Conservation (phyloP, 345 rosid species). For the Eucalyptus coolabah region DNA sequence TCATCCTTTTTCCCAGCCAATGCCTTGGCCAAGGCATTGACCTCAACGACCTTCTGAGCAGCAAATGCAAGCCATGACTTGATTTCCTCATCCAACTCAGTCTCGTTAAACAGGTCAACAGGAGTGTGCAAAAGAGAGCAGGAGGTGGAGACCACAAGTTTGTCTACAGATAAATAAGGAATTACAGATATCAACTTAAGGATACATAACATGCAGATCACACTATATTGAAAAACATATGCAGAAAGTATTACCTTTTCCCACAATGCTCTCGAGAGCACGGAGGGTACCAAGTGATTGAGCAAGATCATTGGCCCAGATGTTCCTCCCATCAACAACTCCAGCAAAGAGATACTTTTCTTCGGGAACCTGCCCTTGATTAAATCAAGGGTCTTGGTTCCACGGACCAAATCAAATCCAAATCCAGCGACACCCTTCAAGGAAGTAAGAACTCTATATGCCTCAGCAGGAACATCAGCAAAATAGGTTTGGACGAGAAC, state of each 20-base stretch:
- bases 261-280: conserved; percentile 61
- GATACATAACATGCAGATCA: background rate
- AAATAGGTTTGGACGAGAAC: too few relatives aligned
- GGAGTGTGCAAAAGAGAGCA: background rate
- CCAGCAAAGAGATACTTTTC: conserved; percentile 83
- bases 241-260: conserved; percentile 40
- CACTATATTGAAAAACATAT: background rate
- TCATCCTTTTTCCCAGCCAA: conserved; percentile 25
- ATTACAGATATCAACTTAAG: background rate
- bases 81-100: background rate
- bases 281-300: conserved; percentile 46
- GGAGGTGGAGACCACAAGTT: background rate
- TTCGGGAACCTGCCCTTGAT: conserved; percentile 36
- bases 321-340: conserved; percentile 92
- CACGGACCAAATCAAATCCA: too few relatives aligned
- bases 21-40: background rate
- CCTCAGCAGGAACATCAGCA: too few relatives aligned
- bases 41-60: background rate
- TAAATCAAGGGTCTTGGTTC: too few relatives aligned
- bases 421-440: too few relatives aligned
- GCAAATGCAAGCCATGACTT: background rate
- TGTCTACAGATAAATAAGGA: background rate
- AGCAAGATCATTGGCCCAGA: conserved; percentile 92
- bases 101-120: background rate
- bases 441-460: too few relatives aligned